Conservation (phyloP, 768 basidiomycete species). For the Pleurotus eryngii region DNA sequence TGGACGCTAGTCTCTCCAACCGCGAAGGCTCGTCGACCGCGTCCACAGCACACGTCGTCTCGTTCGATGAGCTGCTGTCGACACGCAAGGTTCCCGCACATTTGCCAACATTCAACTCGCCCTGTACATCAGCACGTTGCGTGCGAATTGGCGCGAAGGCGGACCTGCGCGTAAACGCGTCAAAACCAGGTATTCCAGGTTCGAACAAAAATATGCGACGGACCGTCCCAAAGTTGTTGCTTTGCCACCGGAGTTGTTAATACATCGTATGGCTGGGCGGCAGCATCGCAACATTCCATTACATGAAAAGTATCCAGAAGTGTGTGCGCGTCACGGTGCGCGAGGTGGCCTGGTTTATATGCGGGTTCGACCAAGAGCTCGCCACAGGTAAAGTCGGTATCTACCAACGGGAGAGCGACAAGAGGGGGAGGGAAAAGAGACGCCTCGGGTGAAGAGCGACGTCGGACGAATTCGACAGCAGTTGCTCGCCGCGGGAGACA, state of each 20-base stretch:
- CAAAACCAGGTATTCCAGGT: not conserved
- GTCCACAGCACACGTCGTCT: too few relatives aligned
- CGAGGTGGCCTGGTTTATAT: not conserved
- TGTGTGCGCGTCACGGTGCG: conserved; percentile 11
- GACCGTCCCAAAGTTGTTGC: conserved; percentile 18
- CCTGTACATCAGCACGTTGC: not conserved
- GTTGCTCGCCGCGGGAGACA: conserved; percentile 2
- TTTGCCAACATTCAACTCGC: too few relatives aligned
- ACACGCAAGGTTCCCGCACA: too few relatives aligned
- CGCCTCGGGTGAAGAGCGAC: not conserved
- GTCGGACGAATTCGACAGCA: not conserved
- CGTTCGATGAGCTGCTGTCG: too few relatives aligned
- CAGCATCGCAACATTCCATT: conserved; percentile 85
- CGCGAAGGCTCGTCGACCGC: too few relatives aligned
- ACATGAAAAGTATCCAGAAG: conserved; percentile 31
- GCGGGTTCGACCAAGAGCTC: not conserved
- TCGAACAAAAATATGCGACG: not conserved
- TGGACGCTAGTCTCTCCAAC: not conserved
- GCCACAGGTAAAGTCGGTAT: not conserved
- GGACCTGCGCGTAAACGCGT: not conserved
- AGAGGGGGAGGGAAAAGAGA: not conserved
- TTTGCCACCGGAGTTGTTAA: conserved; percentile 33
- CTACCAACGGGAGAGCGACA: not conserved
- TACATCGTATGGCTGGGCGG: conserved; percentile 46
- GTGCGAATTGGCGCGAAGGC: not conserved